Percentiles rank a stretch among this genome's conserved stretches.
These are phyloP conservation scores for Metarhizium robertsii DNA, from an alignment of 2,329 filamentous ascomycete genomes.

Conservation along the genomic window DNA sequence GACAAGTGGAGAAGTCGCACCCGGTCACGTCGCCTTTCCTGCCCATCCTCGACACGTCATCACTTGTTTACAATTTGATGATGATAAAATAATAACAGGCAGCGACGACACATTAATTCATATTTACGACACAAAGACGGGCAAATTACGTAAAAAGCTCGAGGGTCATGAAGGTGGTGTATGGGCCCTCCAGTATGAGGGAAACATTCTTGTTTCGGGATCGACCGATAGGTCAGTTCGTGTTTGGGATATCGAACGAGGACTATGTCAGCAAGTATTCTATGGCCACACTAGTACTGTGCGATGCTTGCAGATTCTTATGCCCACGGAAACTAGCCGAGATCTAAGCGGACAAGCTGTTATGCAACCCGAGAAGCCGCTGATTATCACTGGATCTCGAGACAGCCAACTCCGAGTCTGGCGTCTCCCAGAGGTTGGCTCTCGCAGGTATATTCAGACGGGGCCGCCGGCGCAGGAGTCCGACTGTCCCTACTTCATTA, in stretches of 20 bases:
- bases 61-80: conserved; percentile 94
- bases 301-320: conserved; percentile 86
- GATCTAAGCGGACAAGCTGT: conserved; percentile 62
- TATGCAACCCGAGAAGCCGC: conserved; percentile 86
- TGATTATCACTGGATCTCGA: conserved; percentile 95
- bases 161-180: conserved; percentile 95
- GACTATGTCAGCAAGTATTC: conserved; percentile 88
- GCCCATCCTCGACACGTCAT: conserved; percentile 95
- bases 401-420: conserved; percentile 92
- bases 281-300: conserved; percentile 97
- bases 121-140: conserved; percentile 95
- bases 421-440: conserved; percentile 77
- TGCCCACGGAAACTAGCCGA: conserved; percentile 70
- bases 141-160: conserved; percentile 70
- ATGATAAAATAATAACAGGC: conserved; percentile 94
- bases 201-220: conserved; percentile 88
- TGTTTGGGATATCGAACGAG: conserved; percentile 97
- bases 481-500: conserved; percentile 91
- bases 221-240: conserved; percentile 95
- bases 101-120: conserved; percentile 98
- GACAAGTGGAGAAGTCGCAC: conserved; percentile 79
- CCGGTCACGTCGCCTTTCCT: conserved; percentile 89
- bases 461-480: conserved; percentile 62
- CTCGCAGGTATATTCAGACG: conserved; percentile 69
- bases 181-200: conserved; percentile 94